A percentile compares a stretch with the other conserved stretches of the same genome.
Evolutionary conservation across 139 green algal species (phyloP).

Genomic region (Microglena sp.): DNA sequence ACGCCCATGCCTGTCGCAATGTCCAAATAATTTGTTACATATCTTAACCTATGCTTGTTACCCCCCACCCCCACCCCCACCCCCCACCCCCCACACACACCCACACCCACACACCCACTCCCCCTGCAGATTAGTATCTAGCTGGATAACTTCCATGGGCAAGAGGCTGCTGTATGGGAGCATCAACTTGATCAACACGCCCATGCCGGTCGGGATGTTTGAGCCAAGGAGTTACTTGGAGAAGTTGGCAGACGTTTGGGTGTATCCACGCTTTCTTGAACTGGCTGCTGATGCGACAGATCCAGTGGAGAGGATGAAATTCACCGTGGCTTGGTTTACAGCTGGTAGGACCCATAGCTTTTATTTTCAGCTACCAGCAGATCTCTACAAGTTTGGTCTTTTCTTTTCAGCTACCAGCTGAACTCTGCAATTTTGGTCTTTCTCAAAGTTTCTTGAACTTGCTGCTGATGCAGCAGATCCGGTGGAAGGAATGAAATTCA

Average conservation of each 20-base stretch:
- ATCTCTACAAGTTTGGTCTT: too few relatives aligned
- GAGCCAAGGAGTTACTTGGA: conserved; percentile 76
- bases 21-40: too few relatives aligned
- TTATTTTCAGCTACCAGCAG: too few relatives aligned
- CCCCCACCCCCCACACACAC: neutral
- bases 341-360: too few relatives aligned
- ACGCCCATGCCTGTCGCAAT: neutral
- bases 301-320: conserved; percentile 61
- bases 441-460: conserved; percentile 28
- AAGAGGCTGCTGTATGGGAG: conserved; percentile 56
- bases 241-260: conserved; percentile 75
- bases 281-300: conserved; percentile 33
- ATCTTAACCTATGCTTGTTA: too few relatives aligned
- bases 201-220: conserved; percentile 75
- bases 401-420: too few relatives aligned
- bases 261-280: conserved; percentile 37
- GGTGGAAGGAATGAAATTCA: conserved; percentile 55
- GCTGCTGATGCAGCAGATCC: conserved; percentile 44
- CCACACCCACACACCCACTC: too few relatives aligned
- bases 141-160: conserved; percentile 62
- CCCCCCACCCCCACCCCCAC: too few relatives aligned
- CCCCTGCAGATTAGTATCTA: conserved; percentile 45
- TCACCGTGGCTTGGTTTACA: conserved; percentile 60
- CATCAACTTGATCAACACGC: conserved; percentile 74
- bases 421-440: too few relatives aligned